Conservation (phyloP, 176 grass and related monocot species). For the Triticum dicoccoides region DNA sequence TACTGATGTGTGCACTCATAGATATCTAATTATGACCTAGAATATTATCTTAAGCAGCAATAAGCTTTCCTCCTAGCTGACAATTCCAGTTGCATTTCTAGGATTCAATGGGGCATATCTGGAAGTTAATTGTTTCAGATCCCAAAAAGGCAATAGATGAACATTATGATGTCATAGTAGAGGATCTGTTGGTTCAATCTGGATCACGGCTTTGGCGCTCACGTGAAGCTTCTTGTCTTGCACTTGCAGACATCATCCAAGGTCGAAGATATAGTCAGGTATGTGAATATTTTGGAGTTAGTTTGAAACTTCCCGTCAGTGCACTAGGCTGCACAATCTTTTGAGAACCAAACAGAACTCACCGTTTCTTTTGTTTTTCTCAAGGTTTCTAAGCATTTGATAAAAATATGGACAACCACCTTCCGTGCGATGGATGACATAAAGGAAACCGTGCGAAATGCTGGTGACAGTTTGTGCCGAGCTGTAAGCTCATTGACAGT, state of each 20-base stretch:
- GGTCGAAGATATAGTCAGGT: slow-evolving; percentile 91
- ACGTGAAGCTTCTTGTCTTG: slow-evolving; percentile 96
- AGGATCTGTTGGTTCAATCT: slow-evolving; percentile 93
- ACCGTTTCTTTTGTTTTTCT: slow-evolving; percentile 24
- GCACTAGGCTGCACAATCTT: neutral
- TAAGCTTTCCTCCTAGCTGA: slow-evolving; percentile 25
- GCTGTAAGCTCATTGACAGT: slow-evolving; percentile 79
- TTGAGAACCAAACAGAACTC: neutral
- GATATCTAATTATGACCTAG: neutral
- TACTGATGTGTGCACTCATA: neutral
- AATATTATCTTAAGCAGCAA: slow-evolving; percentile 11
- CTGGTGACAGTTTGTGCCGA: slow-evolving; percentile 91
- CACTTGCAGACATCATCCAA: slow-evolving; percentile 95
- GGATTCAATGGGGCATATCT: slow-evolving; percentile 99
- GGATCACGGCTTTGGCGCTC: slow-evolving; percentile 98
- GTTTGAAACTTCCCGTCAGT: slow-evolving; percentile 19
- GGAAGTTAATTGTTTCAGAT: slow-evolving; percentile 95
- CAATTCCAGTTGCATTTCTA: slow-evolving; percentile 34
- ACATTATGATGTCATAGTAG: slow-evolving; percentile 79
- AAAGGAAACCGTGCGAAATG: slow-evolving; percentile 96
- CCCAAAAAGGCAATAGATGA: slow-evolving; percentile 94
- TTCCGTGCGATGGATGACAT: slow-evolving; percentile 99
- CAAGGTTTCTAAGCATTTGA: slow-evolving; percentile 87
- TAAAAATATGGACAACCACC: slow-evolving; percentile 78
- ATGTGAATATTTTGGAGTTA: slow-evolving; percentile 7